These are phyloP conservation scores for Tilletia caries DNA, from an alignment of 1,284 basidiomycete genomes.

Conservation along the genomic window DNA sequence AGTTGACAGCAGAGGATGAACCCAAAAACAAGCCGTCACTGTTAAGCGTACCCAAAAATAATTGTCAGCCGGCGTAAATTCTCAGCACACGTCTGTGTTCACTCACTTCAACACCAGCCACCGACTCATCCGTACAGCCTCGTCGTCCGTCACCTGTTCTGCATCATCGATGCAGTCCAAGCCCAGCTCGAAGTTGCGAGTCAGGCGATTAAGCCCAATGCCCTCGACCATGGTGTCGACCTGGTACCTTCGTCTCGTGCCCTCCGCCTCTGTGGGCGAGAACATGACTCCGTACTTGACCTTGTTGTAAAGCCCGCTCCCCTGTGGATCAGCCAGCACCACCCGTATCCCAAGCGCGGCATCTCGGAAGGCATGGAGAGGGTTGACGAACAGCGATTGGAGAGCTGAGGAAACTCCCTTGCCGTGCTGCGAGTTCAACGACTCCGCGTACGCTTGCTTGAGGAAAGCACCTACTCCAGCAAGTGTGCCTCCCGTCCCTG, in stretches of 20 bases:
- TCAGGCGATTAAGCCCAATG: slow-evolving; percentile 64
- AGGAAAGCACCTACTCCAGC: slow-evolving; percentile 78
- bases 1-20: slow-evolving; percentile 91
- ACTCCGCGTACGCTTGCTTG: slow-evolving; percentile 62
- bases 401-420: slow-evolving; percentile 50
- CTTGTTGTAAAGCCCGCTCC: slow-evolving; percentile 93
- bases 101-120: slow-evolving; percentile 38
- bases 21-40: slow-evolving; percentile 91
- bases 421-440: not conserved
- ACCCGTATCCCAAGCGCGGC: slow-evolving; percentile 26
- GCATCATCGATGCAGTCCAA: slow-evolving; percentile 45
- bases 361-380: not conserved
- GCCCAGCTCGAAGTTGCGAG: slow-evolving; percentile 45
- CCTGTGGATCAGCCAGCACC: slow-evolving; percentile 84
- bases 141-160: slow-evolving; percentile 43
- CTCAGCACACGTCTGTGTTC: not conserved
- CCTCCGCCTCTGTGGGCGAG: slow-evolving; percentile 83
- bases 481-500: slow-evolving; percentile 94
- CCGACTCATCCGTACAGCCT: slow-evolving; percentile 48
- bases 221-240: slow-evolving; percentile 57
- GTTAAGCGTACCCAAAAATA: slow-evolving; percentile 58
- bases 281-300: slow-evolving; percentile 77
- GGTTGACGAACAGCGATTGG: not conserved
- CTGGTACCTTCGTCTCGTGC: slow-evolving; percentile 86
- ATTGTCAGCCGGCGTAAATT: not conserved